A percentile compares a stretch with the other conserved stretches of the same genome.
These are phyloP conservation scores for Candida sonorensis DNA, from an alignment of 805 yeast species.

Conservation along the genomic window DNA sequence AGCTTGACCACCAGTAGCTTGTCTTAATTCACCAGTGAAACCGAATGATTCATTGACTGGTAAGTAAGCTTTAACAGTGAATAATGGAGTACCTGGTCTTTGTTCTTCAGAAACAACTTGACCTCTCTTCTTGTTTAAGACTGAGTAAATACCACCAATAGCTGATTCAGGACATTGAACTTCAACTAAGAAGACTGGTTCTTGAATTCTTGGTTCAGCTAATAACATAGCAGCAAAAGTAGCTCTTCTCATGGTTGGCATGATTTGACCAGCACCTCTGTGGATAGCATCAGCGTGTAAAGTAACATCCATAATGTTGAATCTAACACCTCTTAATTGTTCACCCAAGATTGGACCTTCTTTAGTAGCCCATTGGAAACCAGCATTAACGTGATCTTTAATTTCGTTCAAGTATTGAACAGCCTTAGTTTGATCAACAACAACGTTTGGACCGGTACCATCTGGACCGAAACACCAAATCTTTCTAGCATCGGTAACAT, in stretches of 20 bases:
- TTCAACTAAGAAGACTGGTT: slow-evolving; percentile 98
- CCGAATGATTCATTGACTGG: slow-evolving; percentile 99
- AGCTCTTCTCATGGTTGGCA: slow-evolving; percentile 99
- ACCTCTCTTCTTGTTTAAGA: slow-evolving; percentile 99
- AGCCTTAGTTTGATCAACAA: slow-evolving; percentile 99
- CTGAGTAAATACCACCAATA: slow-evolving; percentile 99
- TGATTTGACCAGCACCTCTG: slow-evolving; percentile 99
- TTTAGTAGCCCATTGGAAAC: slow-evolving; percentile 99
- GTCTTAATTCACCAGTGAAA: slow-evolving; percentile 99
- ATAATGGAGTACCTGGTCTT: slow-evolving; percentile 99
- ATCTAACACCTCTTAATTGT: slow-evolving; percentile 90
- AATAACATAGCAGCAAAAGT: slow-evolving; percentile 96
- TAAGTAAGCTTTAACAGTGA: slow-evolving; percentile 99
- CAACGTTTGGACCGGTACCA: slow-evolving; percentile 97
- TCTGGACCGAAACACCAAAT: slow-evolving; percentile 99
- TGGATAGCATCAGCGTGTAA: slow-evolving; percentile 99
- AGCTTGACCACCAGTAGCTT: slow-evolving; percentile 99
- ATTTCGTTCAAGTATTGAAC: slow-evolving; percentile 98
- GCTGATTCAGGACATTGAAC: slow-evolving; percentile 99
- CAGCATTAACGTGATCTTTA: slow-evolving; percentile 99
- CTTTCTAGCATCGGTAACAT: slow-evolving; percentile 99
- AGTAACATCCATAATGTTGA: slow-evolving; percentile 98
- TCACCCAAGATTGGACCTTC: slow-evolving; percentile 99
- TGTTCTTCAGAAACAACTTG: slow-evolving; percentile 99
- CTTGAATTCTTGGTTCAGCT: slow-evolving; percentile 99